phyloP scores from a whole-genome alignment of 148 eudicot species.

The Spergularia marina region DNA sequence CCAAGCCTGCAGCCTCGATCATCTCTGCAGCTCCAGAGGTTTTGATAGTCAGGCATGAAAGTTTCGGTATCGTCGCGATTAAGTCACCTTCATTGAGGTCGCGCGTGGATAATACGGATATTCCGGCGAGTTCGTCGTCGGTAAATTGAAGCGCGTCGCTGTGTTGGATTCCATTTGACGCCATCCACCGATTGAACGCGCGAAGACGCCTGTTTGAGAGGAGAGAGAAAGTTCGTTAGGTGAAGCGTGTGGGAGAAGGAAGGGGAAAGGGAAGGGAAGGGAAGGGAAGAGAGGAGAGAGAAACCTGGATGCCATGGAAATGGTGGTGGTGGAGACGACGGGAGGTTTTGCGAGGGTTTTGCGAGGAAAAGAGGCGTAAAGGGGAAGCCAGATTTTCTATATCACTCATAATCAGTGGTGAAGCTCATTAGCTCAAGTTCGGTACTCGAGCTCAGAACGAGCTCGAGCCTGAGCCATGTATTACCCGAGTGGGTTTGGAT shows the following conservation, averaged over 20 bases:
- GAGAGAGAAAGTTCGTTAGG: neutral
- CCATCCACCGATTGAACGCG: slow-evolving; percentile 88
- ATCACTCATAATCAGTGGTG: too few species aligned
- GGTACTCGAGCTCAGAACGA: too few species aligned
- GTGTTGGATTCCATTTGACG: slow-evolving; percentile 38
- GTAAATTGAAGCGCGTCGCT: slow-evolving; percentile 58
- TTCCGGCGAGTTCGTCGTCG: slow-evolving; percentile 29
- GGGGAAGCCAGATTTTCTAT: too few species aligned
- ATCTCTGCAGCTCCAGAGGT: slow-evolving; percentile 51
- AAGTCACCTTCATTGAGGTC: slow-evolving; percentile 60
- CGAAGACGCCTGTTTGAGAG: slow-evolving; percentile 46
- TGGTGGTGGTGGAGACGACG: slow-evolving; percentile 4
- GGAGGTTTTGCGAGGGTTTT: slow-evolving; percentile 13
- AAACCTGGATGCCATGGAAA: slow-evolving; percentile 2
- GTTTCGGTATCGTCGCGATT: slow-evolving; percentile 75
- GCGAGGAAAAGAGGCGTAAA: neutral
- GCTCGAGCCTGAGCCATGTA: too few species aligned
- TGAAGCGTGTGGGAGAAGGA: neutral
- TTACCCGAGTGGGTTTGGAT: too few species aligned
- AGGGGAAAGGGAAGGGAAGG: neutral
- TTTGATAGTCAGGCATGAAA: slow-evolving; percentile 61
- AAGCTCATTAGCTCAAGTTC: too few species aligned
- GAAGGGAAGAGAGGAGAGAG: slow-evolving; percentile 3
- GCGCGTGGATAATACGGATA: slow-evolving; percentile 49
- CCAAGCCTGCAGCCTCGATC: slow-evolving; percentile 55